These are phyloP conservation scores for Moricandia arvensis DNA, from an alignment of 345 rosid species.

Conservation along the genomic window DNA sequence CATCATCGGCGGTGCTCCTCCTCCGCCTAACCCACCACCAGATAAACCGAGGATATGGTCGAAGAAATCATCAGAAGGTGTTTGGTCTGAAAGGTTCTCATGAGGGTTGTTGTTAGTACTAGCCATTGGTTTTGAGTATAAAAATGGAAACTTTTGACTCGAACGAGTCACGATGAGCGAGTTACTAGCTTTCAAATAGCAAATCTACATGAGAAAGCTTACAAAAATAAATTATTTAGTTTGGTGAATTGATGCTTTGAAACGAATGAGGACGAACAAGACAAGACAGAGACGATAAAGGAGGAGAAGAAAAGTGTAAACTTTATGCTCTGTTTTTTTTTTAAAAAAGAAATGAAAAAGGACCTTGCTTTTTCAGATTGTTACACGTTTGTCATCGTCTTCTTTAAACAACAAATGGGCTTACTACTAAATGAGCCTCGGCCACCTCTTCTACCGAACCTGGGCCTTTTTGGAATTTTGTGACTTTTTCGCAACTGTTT, in stretches of 20 bases:
- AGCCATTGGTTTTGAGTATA: conserved; percentile 50
- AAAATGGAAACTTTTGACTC: conserved; percentile 9
- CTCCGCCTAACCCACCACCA: conserved; percentile 33
- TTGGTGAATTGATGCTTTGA: conserved; percentile 31
- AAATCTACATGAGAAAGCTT: conserved; percentile 40
- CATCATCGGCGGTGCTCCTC: conserved; percentile 66
- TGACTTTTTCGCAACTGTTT: too few species aligned
- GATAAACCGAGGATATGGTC: conserved; percentile 68
- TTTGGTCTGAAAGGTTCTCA: conserved; percentile 41
- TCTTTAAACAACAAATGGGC: neutral
- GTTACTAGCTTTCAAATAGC: conserved; percentile 15
- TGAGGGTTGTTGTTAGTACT: conserved; percentile 53
- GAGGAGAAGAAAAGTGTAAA: conserved; percentile 26
- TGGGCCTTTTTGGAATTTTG: too few species aligned
- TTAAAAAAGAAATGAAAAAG: neutral
- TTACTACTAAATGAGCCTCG: too few species aligned
- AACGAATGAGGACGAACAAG: conserved; percentile 24
- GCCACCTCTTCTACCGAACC: too few species aligned
- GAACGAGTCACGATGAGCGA: conserved; percentile 30
- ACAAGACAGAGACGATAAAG: conserved; percentile 35
- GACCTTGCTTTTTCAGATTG: conserved; percentile 25
- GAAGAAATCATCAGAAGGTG: conserved; percentile 79
- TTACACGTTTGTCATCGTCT: conserved; percentile 32
- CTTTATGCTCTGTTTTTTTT: conserved; percentile 38
- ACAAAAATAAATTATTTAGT: neutral